A percentile compares a stretch with the other conserved stretches of the same genome.
phyloP scores from a whole-genome alignment of 352 stramenopile species.

The Globisporangium viniferum region DNA sequence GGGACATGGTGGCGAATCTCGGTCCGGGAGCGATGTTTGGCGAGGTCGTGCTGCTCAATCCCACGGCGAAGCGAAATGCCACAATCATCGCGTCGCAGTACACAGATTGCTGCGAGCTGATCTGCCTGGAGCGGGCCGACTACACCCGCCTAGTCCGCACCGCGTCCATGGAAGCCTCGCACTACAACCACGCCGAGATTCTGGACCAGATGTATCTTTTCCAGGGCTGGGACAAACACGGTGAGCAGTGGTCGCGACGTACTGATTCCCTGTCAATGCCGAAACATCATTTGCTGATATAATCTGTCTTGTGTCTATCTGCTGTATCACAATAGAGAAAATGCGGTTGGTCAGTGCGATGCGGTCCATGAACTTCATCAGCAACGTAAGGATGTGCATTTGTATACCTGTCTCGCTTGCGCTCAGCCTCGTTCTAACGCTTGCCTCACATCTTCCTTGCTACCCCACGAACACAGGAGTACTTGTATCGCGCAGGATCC shows the following conservation, averaged over 20 bases:
- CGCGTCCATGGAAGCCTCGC: constrained; percentile 74
- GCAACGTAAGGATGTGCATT: constrained; percentile 37
- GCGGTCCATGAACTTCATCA: constrained; percentile 56
- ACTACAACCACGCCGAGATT: constrained; percentile 75
- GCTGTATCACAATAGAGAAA: constrained; percentile 38
- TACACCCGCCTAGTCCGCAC: constrained; percentile 72
- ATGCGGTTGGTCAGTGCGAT: constrained; percentile 72
- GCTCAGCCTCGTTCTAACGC: neutral
- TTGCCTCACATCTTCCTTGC: neutral
- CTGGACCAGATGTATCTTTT: constrained; percentile 77
- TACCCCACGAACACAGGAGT: constrained; percentile 34
- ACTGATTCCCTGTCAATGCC: neutral
- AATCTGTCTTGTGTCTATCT: neutral
- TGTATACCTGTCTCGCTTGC: neutral
- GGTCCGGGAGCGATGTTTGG: constrained; percentile 73
- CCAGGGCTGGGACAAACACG: constrained; percentile 64
- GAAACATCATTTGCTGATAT: neutral
- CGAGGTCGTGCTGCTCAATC: constrained; percentile 71
- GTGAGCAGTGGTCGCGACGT: constrained; percentile 18
- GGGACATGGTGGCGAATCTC: constrained; percentile 57
- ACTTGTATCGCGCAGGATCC: constrained; percentile 57
- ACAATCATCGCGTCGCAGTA: constrained; percentile 70
- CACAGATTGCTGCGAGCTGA: constrained; percentile 57
- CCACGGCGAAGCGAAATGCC: constrained; percentile 57
- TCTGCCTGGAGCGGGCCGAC: constrained; percentile 68